Evolutionary conservation across 805 yeast species (phyloP), one percentile per base, ranked within the genome.

Genomic region (Metahyphopichia silvanorum): DNA sequence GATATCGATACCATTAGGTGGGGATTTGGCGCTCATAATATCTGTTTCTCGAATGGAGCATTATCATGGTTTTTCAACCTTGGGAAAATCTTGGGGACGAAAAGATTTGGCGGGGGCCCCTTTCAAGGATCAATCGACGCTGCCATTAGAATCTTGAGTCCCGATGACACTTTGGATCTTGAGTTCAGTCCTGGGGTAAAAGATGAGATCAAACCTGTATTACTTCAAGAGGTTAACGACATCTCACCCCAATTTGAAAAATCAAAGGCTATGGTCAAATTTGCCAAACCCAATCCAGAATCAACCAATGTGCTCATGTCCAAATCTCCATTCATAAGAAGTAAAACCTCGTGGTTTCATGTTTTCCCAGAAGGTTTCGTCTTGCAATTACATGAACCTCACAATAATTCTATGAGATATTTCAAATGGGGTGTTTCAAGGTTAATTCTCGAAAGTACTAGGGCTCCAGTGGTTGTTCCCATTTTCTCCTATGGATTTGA

Each of bases 391-490:
- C 72, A 79, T 39, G 79, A 82, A 21, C 96, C 96, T 0, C 79
- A 77, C 52, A 69, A 74, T 31, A 84, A 86, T 44, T 87, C 97
- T 3, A 86, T 93, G 93, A 69, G 96, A 41, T 91, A 86, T 58
- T 91, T 93, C 69, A 82, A 86, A 52, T 91, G 98, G 98, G 98
- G 98, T 0, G 79, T 88, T 1, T 76, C 95, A 2, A 70, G 98
- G 44, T 53, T 89, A 44, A 70, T 93, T 4, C 60, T 93, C 34
- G 98, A 91, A 55, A 69, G 94, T 7, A 79, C 91, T 0, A 73
- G 75, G 38, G 78, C 91, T 0, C 98, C 98, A 0, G 77, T 89
- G 1, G 76, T 91, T 11, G 77, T 93, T 11, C 98, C 98, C 1
- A 82, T 91, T 12, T 91, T 81, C 50, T 66, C 86, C 4, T 74